These are phyloP conservation scores for Gentiana macrophylla DNA, from an alignment of 257 asterid species.

Conservation along the genomic window DNA sequence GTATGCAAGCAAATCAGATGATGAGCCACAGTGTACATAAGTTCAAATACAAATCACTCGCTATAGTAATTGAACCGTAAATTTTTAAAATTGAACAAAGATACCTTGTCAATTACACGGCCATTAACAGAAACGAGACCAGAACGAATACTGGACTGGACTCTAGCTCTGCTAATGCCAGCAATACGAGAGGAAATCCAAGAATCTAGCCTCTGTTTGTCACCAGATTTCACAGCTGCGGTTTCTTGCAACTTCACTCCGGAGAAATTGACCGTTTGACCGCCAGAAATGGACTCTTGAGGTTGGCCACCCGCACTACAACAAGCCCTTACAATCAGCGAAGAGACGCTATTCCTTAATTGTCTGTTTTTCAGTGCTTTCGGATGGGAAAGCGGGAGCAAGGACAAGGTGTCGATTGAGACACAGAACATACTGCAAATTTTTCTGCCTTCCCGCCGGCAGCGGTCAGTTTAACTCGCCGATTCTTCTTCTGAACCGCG, in stretches of 20 bases:
- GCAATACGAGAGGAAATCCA: constrained; percentile 74
- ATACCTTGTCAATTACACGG: constrained; percentile 58
- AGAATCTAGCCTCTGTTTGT: constrained; percentile 65
- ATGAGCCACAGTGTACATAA: no score
- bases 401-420: constrained; percentile 3
- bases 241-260: constrained; percentile 51
- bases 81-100: background rate
- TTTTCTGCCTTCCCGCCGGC: no score
- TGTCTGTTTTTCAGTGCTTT: background rate
- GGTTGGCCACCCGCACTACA: constrained; percentile 15
- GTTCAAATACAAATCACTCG: no score
- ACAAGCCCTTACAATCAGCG: constrained; percentile 23
- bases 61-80: no score
- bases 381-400: constrained; percentile 6
- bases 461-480: no score
- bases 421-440: constrained; percentile 1
- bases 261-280: constrained; percentile 32
- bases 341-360: constrained; percentile 5
- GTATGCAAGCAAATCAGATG: no score
- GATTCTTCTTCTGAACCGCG: no score
- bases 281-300: constrained; percentile 17
- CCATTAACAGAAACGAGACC: constrained; percentile 88
- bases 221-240: constrained; percentile 30
- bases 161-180: constrained; percentile 93
- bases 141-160: constrained; percentile 85